Conservation (phyloP, 1,284 basidiomycete genomes). For the Pseudozyma sp. region DNA sequence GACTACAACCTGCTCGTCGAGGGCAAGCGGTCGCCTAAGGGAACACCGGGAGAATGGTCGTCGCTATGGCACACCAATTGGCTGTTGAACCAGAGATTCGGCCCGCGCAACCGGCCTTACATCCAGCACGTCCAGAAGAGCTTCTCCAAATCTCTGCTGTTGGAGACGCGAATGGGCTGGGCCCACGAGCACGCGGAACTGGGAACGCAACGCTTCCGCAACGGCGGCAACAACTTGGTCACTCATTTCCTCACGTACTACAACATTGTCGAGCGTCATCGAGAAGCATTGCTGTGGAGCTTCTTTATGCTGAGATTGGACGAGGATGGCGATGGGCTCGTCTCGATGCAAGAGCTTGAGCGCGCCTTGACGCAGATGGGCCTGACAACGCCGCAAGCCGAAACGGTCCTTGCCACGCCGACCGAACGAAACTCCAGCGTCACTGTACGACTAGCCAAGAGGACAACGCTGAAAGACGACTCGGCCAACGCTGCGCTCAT, state of each 20-base stretch:
- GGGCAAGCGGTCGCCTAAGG: slow-evolving; percentile 18
- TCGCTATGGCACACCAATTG: slow-evolving; percentile 33
- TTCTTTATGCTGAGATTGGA: slow-evolving; percentile 54
- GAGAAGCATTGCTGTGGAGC: slow-evolving; percentile 61
- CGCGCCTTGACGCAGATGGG: slow-evolving; percentile 27
- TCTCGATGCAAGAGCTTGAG: slow-evolving; percentile 15
- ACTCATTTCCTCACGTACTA: slow-evolving; percentile 49
- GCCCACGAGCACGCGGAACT: slow-evolving; percentile 33
- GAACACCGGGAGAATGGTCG: slow-evolving; percentile 46
- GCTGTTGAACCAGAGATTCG: slow-evolving; percentile 52
- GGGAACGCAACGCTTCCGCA: slow-evolving; percentile 41
- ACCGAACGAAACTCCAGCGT: slow-evolving; percentile 16
- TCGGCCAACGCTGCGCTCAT: slow-evolving; percentile 27
- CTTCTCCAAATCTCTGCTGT: slow-evolving; percentile 33
- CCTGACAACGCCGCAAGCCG: slow-evolving; percentile 14
- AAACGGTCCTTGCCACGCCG: background rate
- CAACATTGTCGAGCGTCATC: slow-evolving; percentile 55
- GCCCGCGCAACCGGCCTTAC: slow-evolving; percentile 38
- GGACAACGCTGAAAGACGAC: slow-evolving; percentile 19
- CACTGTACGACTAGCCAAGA: slow-evolving; percentile 22
- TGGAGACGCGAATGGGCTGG: slow-evolving; percentile 44
- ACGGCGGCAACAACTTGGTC: slow-evolving; percentile 36
- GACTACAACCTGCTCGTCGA: slow-evolving; percentile 40
- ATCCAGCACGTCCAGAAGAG: slow-evolving; percentile 45
- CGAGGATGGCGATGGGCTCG: slow-evolving; percentile 28